phyloP scores from a whole-genome alignment of 805 yeast genomes.

The Metschnikowia bowlesiae region DNA sequence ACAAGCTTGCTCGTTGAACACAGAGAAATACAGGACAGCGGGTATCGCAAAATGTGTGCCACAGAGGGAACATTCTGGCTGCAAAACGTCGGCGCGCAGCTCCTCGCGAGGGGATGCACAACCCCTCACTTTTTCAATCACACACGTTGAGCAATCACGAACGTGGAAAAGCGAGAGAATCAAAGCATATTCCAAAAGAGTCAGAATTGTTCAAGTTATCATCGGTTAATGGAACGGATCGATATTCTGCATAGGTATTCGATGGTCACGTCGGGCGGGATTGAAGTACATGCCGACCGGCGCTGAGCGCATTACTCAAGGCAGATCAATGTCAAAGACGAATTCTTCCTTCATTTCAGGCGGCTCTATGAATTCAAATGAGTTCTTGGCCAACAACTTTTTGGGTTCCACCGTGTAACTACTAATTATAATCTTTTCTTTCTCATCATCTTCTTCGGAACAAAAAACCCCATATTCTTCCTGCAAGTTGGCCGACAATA shows the following conservation, averaged over 20 bases:
- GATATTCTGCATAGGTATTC: no score
- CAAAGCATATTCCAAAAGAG: no score
- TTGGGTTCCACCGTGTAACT: conserved; percentile 34
- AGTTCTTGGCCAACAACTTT: conserved; percentile 13
- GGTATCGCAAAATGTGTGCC: neutral
- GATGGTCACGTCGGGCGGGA: no score
- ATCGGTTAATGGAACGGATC: no score
- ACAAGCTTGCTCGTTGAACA: neutral
- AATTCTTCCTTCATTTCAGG: neutral
- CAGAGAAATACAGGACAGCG: neutral
- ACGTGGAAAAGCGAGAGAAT: no score
- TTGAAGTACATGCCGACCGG: neutral
- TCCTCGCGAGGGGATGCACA: neutral
- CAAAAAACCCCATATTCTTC: conserved; percentile 19
- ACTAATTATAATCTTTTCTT: conserved; percentile 17
- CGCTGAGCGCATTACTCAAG: neutral
- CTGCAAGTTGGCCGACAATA: conserved; percentile 19
- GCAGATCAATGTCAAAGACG: neutral
- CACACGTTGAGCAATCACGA: neutral
- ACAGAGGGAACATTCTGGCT: conserved; percentile 1
- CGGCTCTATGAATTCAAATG: neutral
- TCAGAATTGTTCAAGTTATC: no score
- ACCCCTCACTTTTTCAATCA: neutral
- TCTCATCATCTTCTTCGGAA: conserved; percentile 16
- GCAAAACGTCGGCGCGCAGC: conserved; percentile 1